Conservation (phyloP, 2,329 filamentous ascomycete species). For the Alternaria panax region DNA sequence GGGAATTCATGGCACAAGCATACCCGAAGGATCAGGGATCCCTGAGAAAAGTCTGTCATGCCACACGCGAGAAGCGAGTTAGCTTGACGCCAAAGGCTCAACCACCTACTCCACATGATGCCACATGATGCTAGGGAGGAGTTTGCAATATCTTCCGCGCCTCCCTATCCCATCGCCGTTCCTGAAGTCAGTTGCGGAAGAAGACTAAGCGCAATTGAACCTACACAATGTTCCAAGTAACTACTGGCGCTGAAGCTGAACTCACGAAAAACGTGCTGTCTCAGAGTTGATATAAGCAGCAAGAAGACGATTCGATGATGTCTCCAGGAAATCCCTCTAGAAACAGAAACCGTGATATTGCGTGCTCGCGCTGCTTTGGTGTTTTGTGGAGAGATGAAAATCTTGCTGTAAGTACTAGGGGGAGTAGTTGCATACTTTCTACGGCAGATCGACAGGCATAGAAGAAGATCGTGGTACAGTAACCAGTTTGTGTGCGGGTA, state of each 20-base stretch:
- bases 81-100: background rate
- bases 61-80: slow-evolving; percentile 1
- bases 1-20: background rate
- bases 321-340: background rate
- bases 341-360: background rate
- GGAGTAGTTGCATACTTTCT: background rate
- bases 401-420: background rate
- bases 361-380: background rate
- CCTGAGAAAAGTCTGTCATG: slow-evolving; percentile 1
- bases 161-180: background rate
- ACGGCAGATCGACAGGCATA: slow-evolving; percentile 6
- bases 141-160: slow-evolving; percentile 3
- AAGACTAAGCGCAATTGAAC: background rate
- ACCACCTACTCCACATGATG: slow-evolving; percentile 6
- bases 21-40: background rate
- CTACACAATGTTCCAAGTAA: background rate
- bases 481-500: slow-evolving; percentile 8
- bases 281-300: background rate
- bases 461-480: slow-evolving; percentile 6
- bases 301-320: background rate
- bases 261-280: background rate
- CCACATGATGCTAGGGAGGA: slow-evolving; percentile 6
- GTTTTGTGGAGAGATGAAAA: background rate
- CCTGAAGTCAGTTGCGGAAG: background rate
- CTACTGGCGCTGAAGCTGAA: background rate